A percentile compares a stretch with the other conserved stretches of the same genome.
phyloP scores from a whole-genome alignment of 768 basidiomycete species.

The Suillus fuscotomentosus region DNA sequence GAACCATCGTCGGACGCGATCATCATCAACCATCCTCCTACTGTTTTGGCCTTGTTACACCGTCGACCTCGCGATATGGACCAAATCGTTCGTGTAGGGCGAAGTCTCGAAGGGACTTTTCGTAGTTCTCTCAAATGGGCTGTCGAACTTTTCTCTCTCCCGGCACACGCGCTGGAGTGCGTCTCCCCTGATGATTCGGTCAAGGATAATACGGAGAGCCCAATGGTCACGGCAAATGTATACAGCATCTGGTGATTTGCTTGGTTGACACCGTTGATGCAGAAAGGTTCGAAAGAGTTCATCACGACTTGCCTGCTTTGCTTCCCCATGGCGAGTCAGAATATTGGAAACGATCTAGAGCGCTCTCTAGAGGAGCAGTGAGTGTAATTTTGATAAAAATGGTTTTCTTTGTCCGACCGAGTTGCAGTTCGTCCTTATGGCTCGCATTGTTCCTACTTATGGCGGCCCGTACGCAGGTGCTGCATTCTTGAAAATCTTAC shows the following conservation, averaged over 20 bases:
- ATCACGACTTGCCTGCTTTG: conserved; percentile 83
- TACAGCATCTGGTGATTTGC: conserved; percentile 81
- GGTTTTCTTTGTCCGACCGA: not conserved
- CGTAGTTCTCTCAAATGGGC: conserved; percentile 46
- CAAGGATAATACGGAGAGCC: conserved; percentile 55
- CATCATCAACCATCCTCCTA: conserved; percentile 70
- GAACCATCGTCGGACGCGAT: conserved; percentile 70
- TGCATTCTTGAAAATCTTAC: conserved; percentile 64
- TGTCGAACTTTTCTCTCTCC: conserved; percentile 43
- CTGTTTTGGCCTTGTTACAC: conserved; percentile 81
- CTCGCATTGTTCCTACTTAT: conserved; percentile 73
- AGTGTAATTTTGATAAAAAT: conserved; percentile 19
- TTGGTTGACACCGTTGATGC: conserved; percentile 85
- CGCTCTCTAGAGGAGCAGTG: conserved; percentile 63
- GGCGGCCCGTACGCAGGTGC: conserved; percentile 73
- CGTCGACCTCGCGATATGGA: conserved; percentile 48
- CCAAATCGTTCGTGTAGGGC: conserved; percentile 49
- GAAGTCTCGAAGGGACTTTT: conserved; percentile 31
- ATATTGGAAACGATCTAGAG: conserved; percentile 62
- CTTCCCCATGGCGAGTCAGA: conserved; percentile 66
- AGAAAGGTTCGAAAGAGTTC: conserved; percentile 58
- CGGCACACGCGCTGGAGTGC: conserved; percentile 66
- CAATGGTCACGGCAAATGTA: conserved; percentile 73
- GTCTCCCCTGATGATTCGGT: conserved; percentile 58
- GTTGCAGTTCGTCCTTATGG: conserved; percentile 59